These are phyloP conservation scores for Isoetes engelmannii DNA, from an alignment of 83 land plant species.

Conservation along the genomic window DNA sequence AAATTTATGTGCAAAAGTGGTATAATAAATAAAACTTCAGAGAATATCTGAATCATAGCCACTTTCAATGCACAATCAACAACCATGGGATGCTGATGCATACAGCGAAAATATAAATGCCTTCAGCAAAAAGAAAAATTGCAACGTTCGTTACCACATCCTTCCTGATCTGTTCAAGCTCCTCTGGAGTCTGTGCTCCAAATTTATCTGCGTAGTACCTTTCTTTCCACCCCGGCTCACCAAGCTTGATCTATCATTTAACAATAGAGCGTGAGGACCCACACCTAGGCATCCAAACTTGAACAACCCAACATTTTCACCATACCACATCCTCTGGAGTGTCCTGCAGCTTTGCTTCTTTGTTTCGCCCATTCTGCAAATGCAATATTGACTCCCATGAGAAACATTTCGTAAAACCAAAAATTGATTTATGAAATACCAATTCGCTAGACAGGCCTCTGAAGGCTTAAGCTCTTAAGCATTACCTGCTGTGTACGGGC, in stretches of 20 bases:
- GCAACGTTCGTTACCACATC: conserved; percentile 54
- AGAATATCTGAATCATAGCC: neutral
- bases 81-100: too few species aligned
- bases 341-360: neutral
- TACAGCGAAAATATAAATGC: neutral
- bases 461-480: neutral
- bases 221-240: conserved; percentile 96
- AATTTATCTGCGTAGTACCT: conserved; percentile 91
- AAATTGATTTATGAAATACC: too few species aligned
- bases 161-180: conserved; percentile 44
- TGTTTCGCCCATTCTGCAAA: neutral
- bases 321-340: neutral
- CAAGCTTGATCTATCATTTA: conserved; percentile 57
- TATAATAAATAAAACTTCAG: neutral
- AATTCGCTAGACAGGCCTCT: too few species aligned
- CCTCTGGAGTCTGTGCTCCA: conserved; percentile 33
- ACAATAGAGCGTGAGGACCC: neutral
- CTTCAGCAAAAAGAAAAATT: neutral
- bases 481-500: conserved; percentile 19
- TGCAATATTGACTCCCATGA: neutral
- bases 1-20: too few species aligned
- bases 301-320: neutral
- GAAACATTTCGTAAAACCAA: too few species aligned
- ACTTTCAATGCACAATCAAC: neutral
- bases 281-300: neutral